Conservation (phyloP, 2,329 filamentous ascomycete species). For the Nemania abortiva region DNA sequence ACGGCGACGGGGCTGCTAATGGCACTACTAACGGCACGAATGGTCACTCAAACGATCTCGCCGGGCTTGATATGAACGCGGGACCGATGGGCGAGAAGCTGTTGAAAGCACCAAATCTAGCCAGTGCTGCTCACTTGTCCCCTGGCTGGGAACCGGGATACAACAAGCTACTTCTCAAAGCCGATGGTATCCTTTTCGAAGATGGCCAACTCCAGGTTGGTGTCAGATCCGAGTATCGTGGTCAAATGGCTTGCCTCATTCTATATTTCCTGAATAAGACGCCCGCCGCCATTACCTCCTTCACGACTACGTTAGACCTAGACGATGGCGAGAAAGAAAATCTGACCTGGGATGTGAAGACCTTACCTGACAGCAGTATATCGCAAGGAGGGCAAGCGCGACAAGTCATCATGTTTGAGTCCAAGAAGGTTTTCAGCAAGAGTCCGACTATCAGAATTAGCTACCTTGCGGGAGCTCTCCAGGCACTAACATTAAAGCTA, state of each 20-base stretch:
- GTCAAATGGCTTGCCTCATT: slow-evolving; percentile 95
- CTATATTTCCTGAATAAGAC: slow-evolving; percentile 97
- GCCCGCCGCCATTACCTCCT: slow-evolving; percentile 83
- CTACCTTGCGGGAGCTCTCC: slow-evolving; percentile 92
- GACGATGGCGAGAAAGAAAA: slow-evolving; percentile 73
- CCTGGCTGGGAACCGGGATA: slow-evolving; percentile 95
- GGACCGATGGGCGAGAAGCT: slow-evolving; percentile 68
- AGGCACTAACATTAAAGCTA: slow-evolving; percentile 90
- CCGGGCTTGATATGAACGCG: slow-evolving; percentile 83
- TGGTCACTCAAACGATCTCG: slow-evolving; percentile 73
- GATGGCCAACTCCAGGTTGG: slow-evolving; percentile 95
- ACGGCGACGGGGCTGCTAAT: slow-evolving; percentile 61
- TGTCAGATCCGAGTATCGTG: slow-evolving; percentile 91
- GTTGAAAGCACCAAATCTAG: slow-evolving; percentile 81
- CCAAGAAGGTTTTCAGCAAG: slow-evolving; percentile 82
- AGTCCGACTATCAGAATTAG: slow-evolving; percentile 93
- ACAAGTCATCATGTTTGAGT: slow-evolving; percentile 95
- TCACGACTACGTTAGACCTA: slow-evolving; percentile 93
- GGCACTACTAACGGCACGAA: slow-evolving; percentile 62
- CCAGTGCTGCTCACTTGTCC: slow-evolving; percentile 90
- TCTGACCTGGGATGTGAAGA: slow-evolving; percentile 88
- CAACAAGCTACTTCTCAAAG: slow-evolving; percentile 80
- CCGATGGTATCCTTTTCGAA: slow-evolving; percentile 93
- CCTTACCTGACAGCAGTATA: slow-evolving; percentile 85
- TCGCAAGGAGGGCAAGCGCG: slow-evolving; percentile 81